Evolutionary conservation across 164 flowering plant genomes (phyloP), one percentile per base, ranked within the genome.

Genomic region (Platanus orientalis): DNA sequence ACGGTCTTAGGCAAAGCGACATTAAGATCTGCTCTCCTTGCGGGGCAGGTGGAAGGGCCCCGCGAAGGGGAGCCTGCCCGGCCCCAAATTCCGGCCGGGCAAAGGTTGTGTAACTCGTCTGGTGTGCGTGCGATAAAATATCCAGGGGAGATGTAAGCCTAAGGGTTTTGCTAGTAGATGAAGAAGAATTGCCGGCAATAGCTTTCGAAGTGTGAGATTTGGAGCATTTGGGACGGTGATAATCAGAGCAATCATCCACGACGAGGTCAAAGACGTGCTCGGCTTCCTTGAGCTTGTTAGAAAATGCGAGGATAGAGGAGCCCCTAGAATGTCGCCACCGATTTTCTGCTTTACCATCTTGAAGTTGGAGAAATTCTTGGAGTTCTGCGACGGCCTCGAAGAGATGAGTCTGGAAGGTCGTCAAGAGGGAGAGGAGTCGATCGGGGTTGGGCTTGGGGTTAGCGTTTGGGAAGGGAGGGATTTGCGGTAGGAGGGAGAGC

Each of bases 51-150:
- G 99, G 97, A 1, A 91, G 76, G 3, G 96, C 97, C 11, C 95
- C 99, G 0, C 97, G 86, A 4, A 89, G 88, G 0, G 95, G 97
- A 20, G 83, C 97, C 59, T 71, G 82, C 11, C 94, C 94, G 9
- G 95, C 92, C 16, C 96, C 98, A 65, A 87, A 90, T 60, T 94
- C 97, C 0, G 98, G 96, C 13, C 97, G 97, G 6, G 98, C 98
- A 69, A 94, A 91, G 1, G 96, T 94, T 3, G 97, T 94, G 76
- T 91, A 91, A 72, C 99, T 94, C 14, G 89, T 86, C 58, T 76
- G 72, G 36, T 91, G 96, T 4, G 97, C 99, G 50, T 84, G 89
- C 0, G 96, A 86, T 39, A 94, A 60, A 47, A 93, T 78, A 56
- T 93, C 91, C 0, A 90, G 34, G 62, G 61, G 76, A 56, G 86